phyloP scores from a whole-genome alignment of 2,329 filamentous ascomycete species.

The Aspergillaceae sp. region DNA sequence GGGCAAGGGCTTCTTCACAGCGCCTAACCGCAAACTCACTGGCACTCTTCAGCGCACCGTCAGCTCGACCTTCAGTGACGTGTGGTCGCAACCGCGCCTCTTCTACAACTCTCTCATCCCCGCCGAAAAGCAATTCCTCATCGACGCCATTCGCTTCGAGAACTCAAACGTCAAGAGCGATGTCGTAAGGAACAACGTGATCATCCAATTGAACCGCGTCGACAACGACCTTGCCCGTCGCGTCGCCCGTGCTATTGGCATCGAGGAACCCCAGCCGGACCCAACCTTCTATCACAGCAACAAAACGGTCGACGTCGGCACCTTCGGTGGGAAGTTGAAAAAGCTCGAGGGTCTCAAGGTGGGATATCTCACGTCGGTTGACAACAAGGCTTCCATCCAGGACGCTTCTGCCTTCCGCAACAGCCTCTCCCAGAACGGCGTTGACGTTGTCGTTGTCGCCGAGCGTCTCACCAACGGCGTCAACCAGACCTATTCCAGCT shows the following conservation, averaged over 20 bases:
- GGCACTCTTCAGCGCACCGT: slow-evolving; percentile 51
- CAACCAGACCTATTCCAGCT: slow-evolving; percentile 55
- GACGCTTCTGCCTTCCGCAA: slow-evolving; percentile 45
- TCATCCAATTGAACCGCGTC: slow-evolving; percentile 60
- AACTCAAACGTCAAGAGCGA: slow-evolving; percentile 50
- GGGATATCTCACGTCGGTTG: slow-evolving; percentile 50
- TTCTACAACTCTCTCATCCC: slow-evolving; percentile 64
- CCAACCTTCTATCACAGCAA: slow-evolving; percentile 61
- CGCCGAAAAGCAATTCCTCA: slow-evolving; percentile 60
- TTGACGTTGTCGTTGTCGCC: slow-evolving; percentile 53
- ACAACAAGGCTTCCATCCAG: slow-evolving; percentile 36
- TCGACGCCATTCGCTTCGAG: slow-evolving; percentile 68
- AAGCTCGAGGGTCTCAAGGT: slow-evolving; percentile 56
- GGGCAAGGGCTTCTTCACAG: slow-evolving; percentile 62
- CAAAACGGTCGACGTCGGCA: slow-evolving; percentile 52
- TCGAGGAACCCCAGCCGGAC: slow-evolving; percentile 52
- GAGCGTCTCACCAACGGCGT: slow-evolving; percentile 49
- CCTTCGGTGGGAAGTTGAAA: slow-evolving; percentile 50
- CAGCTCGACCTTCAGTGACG: slow-evolving; percentile 59
- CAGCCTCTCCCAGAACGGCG: slow-evolving; percentile 33
- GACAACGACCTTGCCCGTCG: slow-evolving; percentile 58
- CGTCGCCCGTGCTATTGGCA: slow-evolving; percentile 54
- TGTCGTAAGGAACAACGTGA: slow-evolving; percentile 55
- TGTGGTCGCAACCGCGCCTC: slow-evolving; percentile 63
- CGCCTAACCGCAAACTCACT: slow-evolving; percentile 46